These are phyloP conservation scores for Dictyostelium firmibasis DNA, from an alignment of 78 protist species.

Conservation along the genomic window DNA sequence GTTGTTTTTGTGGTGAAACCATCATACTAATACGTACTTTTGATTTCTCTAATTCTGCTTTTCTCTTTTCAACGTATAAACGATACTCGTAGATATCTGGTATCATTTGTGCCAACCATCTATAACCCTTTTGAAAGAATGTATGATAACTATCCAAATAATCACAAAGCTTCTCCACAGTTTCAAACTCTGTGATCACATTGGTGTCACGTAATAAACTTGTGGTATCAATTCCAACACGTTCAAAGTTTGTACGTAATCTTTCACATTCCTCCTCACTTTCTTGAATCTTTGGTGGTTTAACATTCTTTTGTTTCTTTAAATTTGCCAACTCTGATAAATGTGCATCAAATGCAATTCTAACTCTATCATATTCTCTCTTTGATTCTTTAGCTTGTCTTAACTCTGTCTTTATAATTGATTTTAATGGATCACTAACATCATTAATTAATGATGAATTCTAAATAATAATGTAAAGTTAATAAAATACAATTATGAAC, in stretches of 20 bases:
- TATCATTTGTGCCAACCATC: conserved; percentile 77
- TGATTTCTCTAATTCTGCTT: conserved; percentile 63
- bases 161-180: conserved; percentile 63
- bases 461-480: background rate
- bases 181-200: conserved; percentile 70
- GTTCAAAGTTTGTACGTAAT: conserved; percentile 32
- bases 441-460: conserved; percentile 68
- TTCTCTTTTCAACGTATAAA: conserved; percentile 70
- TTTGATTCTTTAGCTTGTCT: conserved; percentile 55
- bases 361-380: conserved; percentile 64
- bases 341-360: conserved; percentile 63
- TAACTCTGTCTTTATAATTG: conserved; percentile 46
- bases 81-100: conserved; percentile 74
- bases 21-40: conserved; percentile 74
- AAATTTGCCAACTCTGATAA: conserved; percentile 25
- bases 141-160: conserved; percentile 68
- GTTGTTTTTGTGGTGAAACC: conserved; percentile 18
- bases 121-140: conserved; percentile 64
- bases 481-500: background rate
- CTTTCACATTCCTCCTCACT: conserved; percentile 35
- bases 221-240: conserved; percentile 32
- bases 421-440: conserved; percentile 75
- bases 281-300: conserved; percentile 61
- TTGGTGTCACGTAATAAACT: conserved; percentile 35
- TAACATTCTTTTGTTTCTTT: conserved; percentile 41